A percentile compares a stretch with the other conserved stretches of the same genome.
Evolutionary conservation across 2,329 filamentous ascomycete genomes (phyloP).

Genomic region (Alternaria ventricosa): DNA sequence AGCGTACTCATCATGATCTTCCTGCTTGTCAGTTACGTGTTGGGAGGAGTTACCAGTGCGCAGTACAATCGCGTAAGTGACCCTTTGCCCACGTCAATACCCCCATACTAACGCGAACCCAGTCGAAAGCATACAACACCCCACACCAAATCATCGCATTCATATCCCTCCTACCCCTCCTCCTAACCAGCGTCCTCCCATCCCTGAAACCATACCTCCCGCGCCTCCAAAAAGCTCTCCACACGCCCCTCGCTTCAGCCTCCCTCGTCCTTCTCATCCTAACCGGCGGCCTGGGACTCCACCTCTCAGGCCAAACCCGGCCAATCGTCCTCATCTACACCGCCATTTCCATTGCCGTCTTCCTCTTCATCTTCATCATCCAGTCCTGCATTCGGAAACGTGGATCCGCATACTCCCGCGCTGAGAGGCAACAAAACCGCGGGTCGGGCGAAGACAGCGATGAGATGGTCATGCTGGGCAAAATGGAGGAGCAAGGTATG

Average conservation of each 20-base stretch:
- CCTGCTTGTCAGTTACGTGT: slow-evolving; percentile 47
- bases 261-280: slow-evolving; percentile 37
- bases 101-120: background rate
- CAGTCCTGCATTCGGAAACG: slow-evolving; percentile 36
- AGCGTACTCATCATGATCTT: slow-evolving; percentile 48
- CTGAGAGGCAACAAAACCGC: slow-evolving; percentile 9
- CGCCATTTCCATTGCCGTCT: slow-evolving; percentile 32
- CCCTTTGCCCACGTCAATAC: background rate
- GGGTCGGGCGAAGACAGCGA: slow-evolving; percentile 29
- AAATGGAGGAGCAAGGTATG: slow-evolving; percentile 16
- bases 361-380: slow-evolving; percentile 28
- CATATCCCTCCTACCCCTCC: slow-evolving; percentile 54
- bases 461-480: slow-evolving; percentile 28
- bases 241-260: slow-evolving; percentile 52
- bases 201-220: slow-evolving; percentile 29
- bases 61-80: slow-evolving; percentile 50
- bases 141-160: slow-evolving; percentile 58
- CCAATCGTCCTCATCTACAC: slow-evolving; percentile 38
- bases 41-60: slow-evolving; percentile 52
- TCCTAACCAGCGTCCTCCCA: slow-evolving; percentile 34
- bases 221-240: slow-evolving; percentile 48
- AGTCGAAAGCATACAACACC: slow-evolving; percentile 53
- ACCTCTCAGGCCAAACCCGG: slow-evolving; percentile 30
- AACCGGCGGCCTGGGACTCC: slow-evolving; percentile 44
- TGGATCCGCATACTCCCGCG: slow-evolving; percentile 34